Evolutionary conservation across 805 yeast genomes (phyloP).

Genomic region (Cephaloascus fragrans): DNA sequence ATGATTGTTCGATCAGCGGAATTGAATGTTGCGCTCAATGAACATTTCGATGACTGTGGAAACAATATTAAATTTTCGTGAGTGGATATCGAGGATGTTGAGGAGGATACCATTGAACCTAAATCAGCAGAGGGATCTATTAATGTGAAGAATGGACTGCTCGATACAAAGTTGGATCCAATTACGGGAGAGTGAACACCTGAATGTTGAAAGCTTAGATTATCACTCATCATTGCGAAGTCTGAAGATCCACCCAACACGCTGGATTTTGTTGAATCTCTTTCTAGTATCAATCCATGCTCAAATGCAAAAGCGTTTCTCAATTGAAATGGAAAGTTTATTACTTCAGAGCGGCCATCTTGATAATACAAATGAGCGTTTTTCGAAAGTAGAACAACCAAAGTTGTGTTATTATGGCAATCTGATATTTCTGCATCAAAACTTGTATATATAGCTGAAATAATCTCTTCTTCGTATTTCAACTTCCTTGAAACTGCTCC

Average conservation of each 20-base stretch:
- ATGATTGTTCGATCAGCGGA: conserved; percentile 31
- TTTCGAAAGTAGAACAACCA: conserved; percentile 54
- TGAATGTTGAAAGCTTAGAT: too few relatives aligned
- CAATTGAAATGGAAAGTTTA: conserved; percentile 63
- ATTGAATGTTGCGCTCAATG: conserved; percentile 50
- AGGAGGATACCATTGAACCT: conserved; percentile 61
- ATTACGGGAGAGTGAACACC: neutral
- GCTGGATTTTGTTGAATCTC: conserved; percentile 18
- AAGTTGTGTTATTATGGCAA: conserved; percentile 15
- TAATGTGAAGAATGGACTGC: conserved; percentile 44
- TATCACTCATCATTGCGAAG: neutral
- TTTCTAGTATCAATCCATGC: conserved; percentile 58
- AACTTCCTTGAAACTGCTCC: conserved; percentile 38
- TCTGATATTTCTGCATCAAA: conserved; percentile 32
- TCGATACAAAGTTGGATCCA: neutral
- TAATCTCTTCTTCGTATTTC: conserved; percentile 37
- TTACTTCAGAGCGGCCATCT: conserved; percentile 48
- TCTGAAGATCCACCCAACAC: neutral
- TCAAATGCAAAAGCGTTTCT: conserved; percentile 53
- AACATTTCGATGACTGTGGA: conserved; percentile 30
- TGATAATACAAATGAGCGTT: conserved; percentile 52
- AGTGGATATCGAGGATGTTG: conserved; percentile 53
- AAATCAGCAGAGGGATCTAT: conserved; percentile 69
- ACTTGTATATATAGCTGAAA: conserved; percentile 52
- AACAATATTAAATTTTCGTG: conserved; percentile 48